Evolutionary conservation across 495 filamentous ascomycete species (phyloP), one percentile per base, ranked within the genome.

Genomic region (Aspergillus diversus): DNA sequence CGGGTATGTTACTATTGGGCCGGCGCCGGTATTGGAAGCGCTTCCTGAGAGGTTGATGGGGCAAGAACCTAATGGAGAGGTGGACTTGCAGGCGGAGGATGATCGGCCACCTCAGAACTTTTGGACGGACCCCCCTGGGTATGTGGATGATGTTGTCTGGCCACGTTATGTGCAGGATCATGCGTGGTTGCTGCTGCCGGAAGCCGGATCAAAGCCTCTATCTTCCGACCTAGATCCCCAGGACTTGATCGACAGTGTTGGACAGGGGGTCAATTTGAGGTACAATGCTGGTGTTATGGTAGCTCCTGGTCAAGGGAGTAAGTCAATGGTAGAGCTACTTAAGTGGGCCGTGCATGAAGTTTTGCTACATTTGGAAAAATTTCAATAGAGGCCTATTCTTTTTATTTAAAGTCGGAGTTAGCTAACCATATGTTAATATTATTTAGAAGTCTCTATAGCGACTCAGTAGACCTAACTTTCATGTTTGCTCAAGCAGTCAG

Each of bases 141-240:
- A 97, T 75, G 92, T 97, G 50, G 95, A 99, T 67, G 83, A 90
- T 75, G 83, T 99, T 59, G 95, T 99, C 4, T 99, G 95, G 95
- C 93, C 93, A 33, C 90, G 92, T 63, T 98, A 97, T 73, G 91
- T 90, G 21, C 78, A 81, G 66, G 83, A 89, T 71, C 92, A 98
- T 78, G 73, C 77, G 59, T 92, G 88, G 78, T 75, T 97, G 66
- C 90, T 97, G 73, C 66, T 87, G 61, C 77, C 77, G 4, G 82
- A 90, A 72, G 87, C 89, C 0, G 82, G 35, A 0, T 15, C 11
- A 8, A 32, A 89, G 51, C 83, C 81, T 9, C 51, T 50, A 15
- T 37, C 55, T 59, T 48, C 57, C 3, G 33, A 17, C 16, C 58
- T 66, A 21, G 66, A 63, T 59, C 4, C 35, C 12, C 56, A 66